Evolutionary conservation across 163 green algal genomes (phyloP), one percentile per base, ranked within the genome.

Genomic region (Volvox carteri): DNA sequence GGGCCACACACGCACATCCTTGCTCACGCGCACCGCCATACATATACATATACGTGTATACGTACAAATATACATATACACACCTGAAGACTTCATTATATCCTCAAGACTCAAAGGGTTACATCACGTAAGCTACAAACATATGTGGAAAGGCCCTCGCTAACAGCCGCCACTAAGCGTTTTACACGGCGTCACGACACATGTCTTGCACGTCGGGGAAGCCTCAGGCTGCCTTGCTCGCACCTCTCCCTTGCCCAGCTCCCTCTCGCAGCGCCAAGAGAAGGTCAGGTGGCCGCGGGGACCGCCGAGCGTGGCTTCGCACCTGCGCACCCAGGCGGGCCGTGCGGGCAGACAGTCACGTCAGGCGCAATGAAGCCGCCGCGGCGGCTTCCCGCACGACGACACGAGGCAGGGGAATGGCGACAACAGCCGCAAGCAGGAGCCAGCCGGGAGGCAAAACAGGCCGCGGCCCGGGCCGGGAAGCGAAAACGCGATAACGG

Each of bases 231-330:
- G n/a, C n/a, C n/a, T n/a, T n/a, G n/a, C 54, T 12, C 48, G 19
- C 75, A 84, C 75, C 75, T 84, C 75, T 48, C 44, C 46, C 1
- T 4, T 25, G n/a, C 75, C 75, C 75, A 65, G 46, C 46, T 48
- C 50, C 9, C 12, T 33, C 50, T 84, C 75, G n/a, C 44, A 60
- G 42, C 75, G 75, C 46, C 52, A 37, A 2, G 48, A 33, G 75
- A 84, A 84, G 75, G 52, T 35, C n/a, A 84, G n/a, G 14, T 44
- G 7, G 48, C 30, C 30, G 30, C 23, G n/a, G 12, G 30, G 2
- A 12, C n/a, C 48, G 48, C 75, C 75, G 5, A 65, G 46, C n/a
- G 46, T 65, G 1, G 54, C 30, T 1, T 84, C 75, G n/a, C 75
- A 84, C 75, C 75, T 84, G 75, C 48, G 42, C 4, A 72, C 18